Conservation (phyloP, 805 yeast genomes). For the Metschnikowia santaceciliae region DNA sequence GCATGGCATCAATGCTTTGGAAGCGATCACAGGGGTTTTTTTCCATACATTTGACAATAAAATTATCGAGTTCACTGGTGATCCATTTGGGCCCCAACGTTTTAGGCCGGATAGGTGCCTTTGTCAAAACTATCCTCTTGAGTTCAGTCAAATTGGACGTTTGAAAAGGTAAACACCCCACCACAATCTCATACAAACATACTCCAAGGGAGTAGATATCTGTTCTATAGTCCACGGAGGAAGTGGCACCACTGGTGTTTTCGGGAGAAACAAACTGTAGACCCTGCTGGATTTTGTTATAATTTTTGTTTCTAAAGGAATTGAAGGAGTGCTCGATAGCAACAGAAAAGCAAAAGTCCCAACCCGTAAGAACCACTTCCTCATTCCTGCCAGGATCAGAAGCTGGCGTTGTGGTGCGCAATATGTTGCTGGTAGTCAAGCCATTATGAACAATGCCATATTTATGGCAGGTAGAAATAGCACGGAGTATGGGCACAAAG, state of each 20-base stretch:
- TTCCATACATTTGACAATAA: conserved; percentile 41
- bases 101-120: conserved; percentile 41
- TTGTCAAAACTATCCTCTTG: conserved; percentile 37
- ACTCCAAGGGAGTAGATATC: conserved; percentile 50
- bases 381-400: conserved; percentile 1
- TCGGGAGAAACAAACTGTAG: conserved; percentile 52
- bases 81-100: conserved; percentile 25
- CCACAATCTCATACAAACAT: conserved; percentile 45
- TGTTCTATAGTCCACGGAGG: conserved; percentile 42
- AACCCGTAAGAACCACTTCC: conserved; percentile 40
- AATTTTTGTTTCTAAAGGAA: conserved; percentile 41
- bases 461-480: conserved; percentile 28
- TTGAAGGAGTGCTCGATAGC: conserved; percentile 39
- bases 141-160: conserved; percentile 37
- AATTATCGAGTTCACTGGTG: conserved; percentile 28
- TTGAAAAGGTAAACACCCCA: conserved; percentile 43
- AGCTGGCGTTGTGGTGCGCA: conserved; percentile 27
- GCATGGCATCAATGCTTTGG: conserved; percentile 28
- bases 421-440: conserved; percentile 35
- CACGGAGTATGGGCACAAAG: conserved; percentile 21
- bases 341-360: conserved; percentile 46
- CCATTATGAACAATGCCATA: conserved; percentile 47
- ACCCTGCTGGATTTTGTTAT: conserved; percentile 33
- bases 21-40: conserved; percentile 41
- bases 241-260: conserved; percentile 35